Evolutionary conservation across 2,329 filamentous ascomycete species (phyloP), one percentile per base, ranked within the genome.

Genomic region (Sporothrix brasiliensis): DNA sequence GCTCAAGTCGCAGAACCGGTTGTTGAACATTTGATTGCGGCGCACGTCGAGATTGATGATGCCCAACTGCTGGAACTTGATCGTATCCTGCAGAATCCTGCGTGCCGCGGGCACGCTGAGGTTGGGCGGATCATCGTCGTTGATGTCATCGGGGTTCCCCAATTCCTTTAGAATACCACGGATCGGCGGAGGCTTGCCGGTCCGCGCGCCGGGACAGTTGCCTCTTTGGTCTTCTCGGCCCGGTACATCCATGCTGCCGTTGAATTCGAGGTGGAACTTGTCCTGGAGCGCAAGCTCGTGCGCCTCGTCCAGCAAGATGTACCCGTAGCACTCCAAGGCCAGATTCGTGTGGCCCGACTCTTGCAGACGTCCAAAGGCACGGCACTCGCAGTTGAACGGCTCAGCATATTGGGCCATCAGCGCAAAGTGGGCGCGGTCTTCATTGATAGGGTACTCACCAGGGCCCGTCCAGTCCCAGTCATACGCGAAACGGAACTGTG

Each of bases 331-430:
- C 39, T 47, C 50, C 16, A 73, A 49, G 21, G 75, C 73, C 34
- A 77, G 73, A 3, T 76, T 72, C 21, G 75, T 73, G 39, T 73
- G 52, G 44, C 74, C 75, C 14, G 70, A 66, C 70, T 77, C 76
- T 61, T 76, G 63, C 13, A 77, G 73, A 52, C 76, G 76, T 14
- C 75, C 76, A 70, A 74, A 78, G 53, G 74, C 76, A 27, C 77
- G 74, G 67, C 75, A 77, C 54, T 77, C 76, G 69, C 67, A 67
- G 69, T 68, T 74, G 60, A 77, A 77, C 0, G 76, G 75, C 10
- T 77, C 76, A 14, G 66, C 54, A 67, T 75, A 74, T 7, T 30
- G 34, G 21, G 41, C 34, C 5, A 63, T 19, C 10, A 10, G 39
- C 21, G 39, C n/a, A 4, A 44, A n/a, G 11, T 47, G 14, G 16